Evolutionary conservation across 768 basidiomycete genomes (phyloP).

Genomic region (Hypsizygus marmoreus): DNA sequence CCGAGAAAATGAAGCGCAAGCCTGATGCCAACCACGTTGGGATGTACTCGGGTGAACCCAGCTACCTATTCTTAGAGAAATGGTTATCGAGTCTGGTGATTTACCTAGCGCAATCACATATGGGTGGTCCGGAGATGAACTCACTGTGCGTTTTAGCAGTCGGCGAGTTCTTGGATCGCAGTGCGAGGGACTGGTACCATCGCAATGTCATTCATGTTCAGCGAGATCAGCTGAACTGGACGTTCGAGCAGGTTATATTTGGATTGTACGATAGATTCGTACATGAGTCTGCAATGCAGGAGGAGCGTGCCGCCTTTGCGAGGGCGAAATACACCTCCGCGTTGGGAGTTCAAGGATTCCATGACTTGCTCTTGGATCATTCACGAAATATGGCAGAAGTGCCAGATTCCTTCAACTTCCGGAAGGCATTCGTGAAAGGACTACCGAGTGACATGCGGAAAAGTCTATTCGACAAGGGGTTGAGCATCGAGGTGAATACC

Average conservation of each 20-base stretch:
- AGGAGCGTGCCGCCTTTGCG: not conserved
- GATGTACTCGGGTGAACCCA: too few relatives aligned
- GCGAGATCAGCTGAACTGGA: not conserved
- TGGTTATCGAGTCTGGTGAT: too few relatives aligned
- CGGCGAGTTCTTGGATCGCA: not conserved
- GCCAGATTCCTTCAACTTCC: not conserved
- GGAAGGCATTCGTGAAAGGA: not conserved
- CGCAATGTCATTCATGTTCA: not conserved
- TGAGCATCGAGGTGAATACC: not conserved
- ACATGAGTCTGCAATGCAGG: not conserved
- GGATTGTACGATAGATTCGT: not conserved
- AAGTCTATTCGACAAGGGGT: too few relatives aligned
- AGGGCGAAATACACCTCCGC: not conserved
- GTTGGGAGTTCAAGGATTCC: not conserved
- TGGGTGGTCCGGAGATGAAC: too few relatives aligned
- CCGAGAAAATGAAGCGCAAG: too few relatives aligned
- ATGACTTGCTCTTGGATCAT: not conserved
- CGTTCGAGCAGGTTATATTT: not conserved
- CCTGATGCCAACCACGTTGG: too few relatives aligned
- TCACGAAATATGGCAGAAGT: not conserved
- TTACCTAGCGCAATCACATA: too few relatives aligned
- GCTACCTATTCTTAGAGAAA: too few relatives aligned
- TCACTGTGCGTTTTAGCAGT: too few relatives aligned
- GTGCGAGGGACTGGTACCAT: not conserved
- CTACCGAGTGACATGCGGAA: too few relatives aligned